Percentiles rank a stretch among this genome's conserved stretches.
Conservation (phyloP, 129 eudicot species). For the Silybum marianum region DNA sequence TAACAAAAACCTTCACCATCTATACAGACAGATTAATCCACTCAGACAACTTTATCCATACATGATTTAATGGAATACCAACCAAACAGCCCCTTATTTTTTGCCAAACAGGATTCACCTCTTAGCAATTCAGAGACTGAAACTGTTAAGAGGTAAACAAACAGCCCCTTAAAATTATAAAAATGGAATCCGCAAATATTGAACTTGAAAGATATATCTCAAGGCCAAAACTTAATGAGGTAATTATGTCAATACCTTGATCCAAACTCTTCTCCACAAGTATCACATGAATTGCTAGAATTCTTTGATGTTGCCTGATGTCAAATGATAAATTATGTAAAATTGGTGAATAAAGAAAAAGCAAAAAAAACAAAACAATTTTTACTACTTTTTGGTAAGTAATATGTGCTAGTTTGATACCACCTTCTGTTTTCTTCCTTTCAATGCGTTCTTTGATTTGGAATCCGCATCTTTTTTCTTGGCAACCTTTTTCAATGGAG, state of each 20-base stretch:
- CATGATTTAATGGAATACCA: too few species aligned
- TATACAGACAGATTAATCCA: too few species aligned
- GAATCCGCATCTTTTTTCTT: constrained; percentile 57
- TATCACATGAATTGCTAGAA: constrained; percentile 66
- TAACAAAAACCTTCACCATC: too few species aligned
- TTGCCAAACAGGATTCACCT: too few species aligned
- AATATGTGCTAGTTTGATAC: not conserved
- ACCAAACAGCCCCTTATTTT: too few species aligned
- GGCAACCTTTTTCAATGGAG: constrained; percentile 36
- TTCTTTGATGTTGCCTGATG: constrained; percentile 56
- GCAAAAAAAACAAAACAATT: not conserved
- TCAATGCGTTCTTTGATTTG: constrained; percentile 48
- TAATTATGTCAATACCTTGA: constrained; percentile 57
- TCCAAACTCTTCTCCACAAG: constrained; percentile 77
- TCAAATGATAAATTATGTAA: not conserved
- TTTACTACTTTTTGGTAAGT: not conserved
- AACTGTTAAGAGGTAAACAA: too few species aligned
- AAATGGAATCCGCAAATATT: not conserved
- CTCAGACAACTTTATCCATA: too few species aligned
- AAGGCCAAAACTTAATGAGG: not conserved
- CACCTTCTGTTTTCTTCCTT: constrained; percentile 84
- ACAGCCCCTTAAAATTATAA: too few species aligned
- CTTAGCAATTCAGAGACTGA: too few species aligned
- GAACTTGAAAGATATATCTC: not conserved
- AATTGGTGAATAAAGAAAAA: not conserved